Percentiles rank a stretch among this genome's conserved stretches.
Conservation (phyloP, 2,329 filamentous ascomycete genomes). For the Rhytidhysteron rufulum region DNA sequence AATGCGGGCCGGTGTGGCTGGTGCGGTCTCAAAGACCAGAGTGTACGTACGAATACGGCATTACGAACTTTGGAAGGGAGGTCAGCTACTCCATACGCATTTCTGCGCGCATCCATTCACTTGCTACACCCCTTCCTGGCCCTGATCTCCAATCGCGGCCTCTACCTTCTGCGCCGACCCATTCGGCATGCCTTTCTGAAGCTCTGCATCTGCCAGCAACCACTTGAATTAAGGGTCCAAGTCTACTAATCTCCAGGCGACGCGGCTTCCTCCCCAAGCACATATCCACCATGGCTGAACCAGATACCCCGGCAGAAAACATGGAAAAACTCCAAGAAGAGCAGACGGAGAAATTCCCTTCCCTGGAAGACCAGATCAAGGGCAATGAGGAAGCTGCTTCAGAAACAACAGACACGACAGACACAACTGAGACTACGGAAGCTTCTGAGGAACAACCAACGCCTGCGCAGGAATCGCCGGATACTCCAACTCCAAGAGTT, state of each 20-base stretch:
- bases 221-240: no score
- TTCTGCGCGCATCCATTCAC: no score
- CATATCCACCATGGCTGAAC: constrained; percentile 34
- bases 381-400: constrained; percentile 16
- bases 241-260: no score
- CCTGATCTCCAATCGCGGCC: neutral
- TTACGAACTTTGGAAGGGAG: no score
- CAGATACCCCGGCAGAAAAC: constrained; percentile 14
- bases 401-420: no score
- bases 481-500: constrained; percentile 16
- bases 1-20: no score
- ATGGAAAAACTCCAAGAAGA: constrained; percentile 11
- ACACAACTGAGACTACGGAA: constrained; percentile 13
- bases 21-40: no score
- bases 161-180: no score
- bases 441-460: constrained; percentile 12
- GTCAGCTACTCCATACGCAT: no score
- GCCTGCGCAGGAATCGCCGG: constrained; percentile 12
- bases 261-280: no score
- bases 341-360: constrained; percentile 10
- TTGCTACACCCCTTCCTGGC: no score
- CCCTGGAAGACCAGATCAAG: constrained; percentile 10
- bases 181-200: constrained; percentile 9
- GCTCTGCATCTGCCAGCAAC: constrained; percentile 14
- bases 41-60: no score